These are phyloP conservation scores for Ustilago curta DNA, from an alignment of 1,284 basidiomycete genomes.

Conservation along the genomic window DNA sequence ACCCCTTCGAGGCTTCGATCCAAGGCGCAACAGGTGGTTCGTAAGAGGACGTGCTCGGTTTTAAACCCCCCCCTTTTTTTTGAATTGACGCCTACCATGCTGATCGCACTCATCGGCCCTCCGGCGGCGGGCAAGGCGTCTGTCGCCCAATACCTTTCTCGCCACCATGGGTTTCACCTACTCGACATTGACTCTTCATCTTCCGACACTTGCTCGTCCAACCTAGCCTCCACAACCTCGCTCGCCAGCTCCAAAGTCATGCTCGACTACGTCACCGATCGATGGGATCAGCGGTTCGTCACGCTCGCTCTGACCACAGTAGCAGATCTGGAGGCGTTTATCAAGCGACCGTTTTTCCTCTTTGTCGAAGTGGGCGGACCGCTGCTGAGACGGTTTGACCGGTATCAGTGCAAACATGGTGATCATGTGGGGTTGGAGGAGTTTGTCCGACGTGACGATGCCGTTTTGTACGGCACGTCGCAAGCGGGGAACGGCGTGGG, in stretches of 20 bases:
- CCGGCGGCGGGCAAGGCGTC: constrained; percentile 83
- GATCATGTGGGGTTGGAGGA: constrained; percentile 42
- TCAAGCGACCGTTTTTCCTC: constrained; percentile 90
- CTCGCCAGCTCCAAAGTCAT: constrained; percentile 72
- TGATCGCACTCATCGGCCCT: constrained; percentile 89
- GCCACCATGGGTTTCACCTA: constrained; percentile 70
- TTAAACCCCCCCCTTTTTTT: too few species aligned
- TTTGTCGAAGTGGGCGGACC: constrained; percentile 89
- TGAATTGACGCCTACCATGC: too few species aligned
- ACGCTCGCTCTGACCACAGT: constrained; percentile 79
- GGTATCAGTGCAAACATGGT: constrained; percentile 26
- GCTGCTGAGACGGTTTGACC: constrained; percentile 71
- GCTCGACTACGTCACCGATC: constrained; percentile 81
- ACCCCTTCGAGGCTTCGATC: too few species aligned
- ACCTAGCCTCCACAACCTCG: constrained; percentile 8
- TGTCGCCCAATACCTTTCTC: constrained; percentile 79
- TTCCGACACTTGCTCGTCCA: not conserved
- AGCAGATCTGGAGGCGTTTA: constrained; percentile 77
- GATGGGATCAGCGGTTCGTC: constrained; percentile 86
- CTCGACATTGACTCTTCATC: constrained; percentile 4
- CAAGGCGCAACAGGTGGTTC: too few species aligned
- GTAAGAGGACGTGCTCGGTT: too few species aligned
- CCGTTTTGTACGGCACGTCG: constrained; percentile 9
- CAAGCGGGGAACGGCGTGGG: not conserved
- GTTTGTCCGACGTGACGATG: constrained; percentile 64